phyloP scores from a whole-genome alignment of 345 rosid species.

The Salix viminalis region DNA sequence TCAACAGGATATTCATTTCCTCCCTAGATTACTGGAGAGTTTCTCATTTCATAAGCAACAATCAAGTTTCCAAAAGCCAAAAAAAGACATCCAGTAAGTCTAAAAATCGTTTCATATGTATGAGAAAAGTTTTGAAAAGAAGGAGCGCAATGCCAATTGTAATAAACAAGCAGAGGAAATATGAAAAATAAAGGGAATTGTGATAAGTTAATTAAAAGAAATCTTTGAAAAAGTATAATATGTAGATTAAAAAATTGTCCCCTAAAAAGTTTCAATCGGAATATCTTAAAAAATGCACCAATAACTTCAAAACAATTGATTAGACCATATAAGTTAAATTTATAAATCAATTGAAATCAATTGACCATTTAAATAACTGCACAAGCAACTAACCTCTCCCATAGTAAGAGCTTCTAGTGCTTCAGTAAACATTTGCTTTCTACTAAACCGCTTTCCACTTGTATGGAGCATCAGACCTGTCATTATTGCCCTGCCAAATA shows the following conservation, averaged over 20 bases:
- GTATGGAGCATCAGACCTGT: too few species aligned
- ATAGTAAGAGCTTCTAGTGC: constrained; percentile 83
- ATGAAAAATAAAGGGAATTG: neutral
- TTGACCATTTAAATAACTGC: neutral
- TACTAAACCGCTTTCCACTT: too few species aligned
- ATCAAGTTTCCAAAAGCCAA: neutral
- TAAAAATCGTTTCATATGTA: neutral
- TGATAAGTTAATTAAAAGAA: neutral
- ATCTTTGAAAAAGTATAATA: neutral
- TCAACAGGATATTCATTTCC: constrained; percentile 6
- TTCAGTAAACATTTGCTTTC: constrained; percentile 50
- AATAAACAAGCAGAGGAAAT: neutral
- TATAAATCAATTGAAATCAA: neutral
- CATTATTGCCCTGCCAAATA: too few species aligned
- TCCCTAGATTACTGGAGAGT: neutral
- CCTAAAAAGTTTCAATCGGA: neutral
- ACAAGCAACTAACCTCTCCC: constrained; percentile 71
- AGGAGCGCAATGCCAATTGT: neutral
- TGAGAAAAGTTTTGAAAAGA: neutral
- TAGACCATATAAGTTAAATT: neutral
- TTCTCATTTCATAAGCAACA: neutral
- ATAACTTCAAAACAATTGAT: neutral
- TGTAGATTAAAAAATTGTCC: neutral
- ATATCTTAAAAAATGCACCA: neutral
- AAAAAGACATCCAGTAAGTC: neutral